Percentiles rank a stretch among this genome's conserved stretches.
Evolutionary conservation across 805 yeast species (phyloP).

Genomic region (Hanseniaspora clermontiae): DNA sequence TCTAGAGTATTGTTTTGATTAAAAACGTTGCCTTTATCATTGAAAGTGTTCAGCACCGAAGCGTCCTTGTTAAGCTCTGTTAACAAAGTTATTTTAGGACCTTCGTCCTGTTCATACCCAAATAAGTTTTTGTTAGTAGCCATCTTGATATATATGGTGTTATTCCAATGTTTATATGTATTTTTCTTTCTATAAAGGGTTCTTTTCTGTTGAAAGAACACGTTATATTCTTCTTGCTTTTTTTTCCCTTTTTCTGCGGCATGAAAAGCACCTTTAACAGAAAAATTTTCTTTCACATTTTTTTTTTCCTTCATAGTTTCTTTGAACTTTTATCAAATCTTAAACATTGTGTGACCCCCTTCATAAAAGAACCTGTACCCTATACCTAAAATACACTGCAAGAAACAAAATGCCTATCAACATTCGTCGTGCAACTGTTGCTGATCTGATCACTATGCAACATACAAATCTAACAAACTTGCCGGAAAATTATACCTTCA

Average conservation of each 20-base stretch:
- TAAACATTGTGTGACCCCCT: too few relatives aligned
- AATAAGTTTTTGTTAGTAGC: not conserved
- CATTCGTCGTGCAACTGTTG: constrained; percentile 74
- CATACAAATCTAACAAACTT: constrained; percentile 82
- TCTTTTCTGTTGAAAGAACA: not conserved
- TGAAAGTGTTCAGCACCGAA: not conserved
- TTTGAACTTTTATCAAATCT: too few relatives aligned
- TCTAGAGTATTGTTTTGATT: not conserved
- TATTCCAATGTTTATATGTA: not conserved
- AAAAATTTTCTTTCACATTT: not conserved
- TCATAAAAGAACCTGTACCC: not conserved
- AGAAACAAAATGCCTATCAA: constrained; percentile 56
- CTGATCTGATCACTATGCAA: constrained; percentile 89
- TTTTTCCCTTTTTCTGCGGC: too few relatives aligned
- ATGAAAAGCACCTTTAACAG: too few relatives aligned
- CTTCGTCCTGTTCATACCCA: constrained; percentile 4
- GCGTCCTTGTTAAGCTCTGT: constrained; percentile 3
- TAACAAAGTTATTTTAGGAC: not conserved
- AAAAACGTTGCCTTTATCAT: not conserved
- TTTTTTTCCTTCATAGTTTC: too few relatives aligned
- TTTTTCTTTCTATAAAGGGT: not conserved
- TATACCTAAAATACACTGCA: not conserved
- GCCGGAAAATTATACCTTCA: constrained; percentile 87
- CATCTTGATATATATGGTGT: not conserved
- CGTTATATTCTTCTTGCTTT: not conserved